Evolutionary conservation across 208 protist species (phyloP).

Genomic region (Leishmania aethiopica): DNA sequence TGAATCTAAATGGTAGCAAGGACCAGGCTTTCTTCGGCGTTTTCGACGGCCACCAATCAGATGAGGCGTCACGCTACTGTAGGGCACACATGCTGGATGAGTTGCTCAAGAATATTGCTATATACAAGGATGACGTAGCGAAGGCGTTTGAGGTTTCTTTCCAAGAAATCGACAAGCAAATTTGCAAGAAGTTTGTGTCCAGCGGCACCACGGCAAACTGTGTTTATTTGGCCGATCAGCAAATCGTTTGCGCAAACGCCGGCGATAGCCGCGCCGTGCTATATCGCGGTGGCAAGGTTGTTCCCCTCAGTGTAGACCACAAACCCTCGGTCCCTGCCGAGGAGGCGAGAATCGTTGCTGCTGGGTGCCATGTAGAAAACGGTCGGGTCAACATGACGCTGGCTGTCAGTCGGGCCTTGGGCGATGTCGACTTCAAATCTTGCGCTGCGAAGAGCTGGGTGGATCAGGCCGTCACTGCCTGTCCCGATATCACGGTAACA

Average conservation of each 20-base stretch:
- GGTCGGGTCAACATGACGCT: conserved; percentile 93
- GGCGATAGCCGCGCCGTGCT: conserved; percentile 93
- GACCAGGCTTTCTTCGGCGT: conserved; percentile 83
- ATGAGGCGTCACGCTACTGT: conserved; percentile 82
- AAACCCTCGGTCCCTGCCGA: conserved; percentile 80
- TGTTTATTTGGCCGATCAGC: conserved; percentile 62
- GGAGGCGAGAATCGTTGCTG: conserved; percentile 77
- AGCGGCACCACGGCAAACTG: conserved; percentile 88
- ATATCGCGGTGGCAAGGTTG: conserved; percentile 58
- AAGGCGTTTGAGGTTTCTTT: conserved; percentile 75
- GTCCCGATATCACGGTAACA: conserved; percentile 66
- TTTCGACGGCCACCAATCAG: conserved; percentile 91
- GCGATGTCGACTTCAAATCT: conserved; percentile 94
- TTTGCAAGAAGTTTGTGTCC: conserved; percentile 64
- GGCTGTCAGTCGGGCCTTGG: conserved; percentile 93
- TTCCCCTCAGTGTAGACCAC: conserved; percentile 90
- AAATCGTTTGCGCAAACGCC: conserved; percentile 90
- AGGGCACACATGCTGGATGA: conserved; percentile 77
- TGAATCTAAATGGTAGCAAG: conserved; percentile 80
- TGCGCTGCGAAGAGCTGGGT: conserved; percentile 57
- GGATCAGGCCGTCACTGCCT: conserved; percentile 80
- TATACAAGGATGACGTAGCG: conserved; percentile 28
- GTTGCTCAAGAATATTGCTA: conserved; percentile 47
- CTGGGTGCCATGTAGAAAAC: conserved; percentile 84
- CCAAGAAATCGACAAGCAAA: conserved; percentile 63